These are phyloP conservation scores for Cavenderia fasciculata DNA, from an alignment of 78 protist species.

Conservation along the genomic window DNA sequence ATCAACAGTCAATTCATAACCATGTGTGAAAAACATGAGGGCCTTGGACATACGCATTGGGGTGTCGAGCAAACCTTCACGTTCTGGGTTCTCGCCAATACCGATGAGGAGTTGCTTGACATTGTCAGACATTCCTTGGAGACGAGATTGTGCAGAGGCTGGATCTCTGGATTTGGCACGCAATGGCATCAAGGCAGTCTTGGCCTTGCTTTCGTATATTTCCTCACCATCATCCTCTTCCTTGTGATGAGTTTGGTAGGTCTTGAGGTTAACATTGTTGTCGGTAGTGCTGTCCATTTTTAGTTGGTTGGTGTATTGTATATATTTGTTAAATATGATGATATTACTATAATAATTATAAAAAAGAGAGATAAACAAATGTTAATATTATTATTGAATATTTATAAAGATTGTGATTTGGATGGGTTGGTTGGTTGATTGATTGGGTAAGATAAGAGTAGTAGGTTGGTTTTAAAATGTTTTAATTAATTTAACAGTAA, in stretches of 20 bases:
- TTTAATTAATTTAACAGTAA: too few relatives aligned
- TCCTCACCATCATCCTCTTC: constrained; percentile 57
- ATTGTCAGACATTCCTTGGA: constrained; percentile 4
- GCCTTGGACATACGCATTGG: constrained; percentile 93
- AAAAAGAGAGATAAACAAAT: background rate
- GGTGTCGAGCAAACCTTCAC: constrained; percentile 86
- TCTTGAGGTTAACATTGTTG: constrained; percentile 1
- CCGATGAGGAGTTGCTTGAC: constrained; percentile 13
- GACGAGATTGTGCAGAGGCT: background rate
- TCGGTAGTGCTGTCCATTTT: background rate
- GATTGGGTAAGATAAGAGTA: background rate
- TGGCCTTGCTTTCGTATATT: constrained; percentile 16
- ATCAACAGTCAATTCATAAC: constrained; percentile 85
- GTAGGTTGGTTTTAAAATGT: too few relatives aligned
- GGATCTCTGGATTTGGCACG: constrained; percentile 16
- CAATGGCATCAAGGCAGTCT: background rate
- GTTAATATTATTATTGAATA: background rate
- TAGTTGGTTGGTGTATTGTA: too few relatives aligned
- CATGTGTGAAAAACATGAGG: constrained; percentile 90
- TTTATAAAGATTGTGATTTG: background rate
- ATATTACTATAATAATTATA: too few relatives aligned
- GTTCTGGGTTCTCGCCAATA: constrained; percentile 73
- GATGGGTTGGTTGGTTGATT: background rate
- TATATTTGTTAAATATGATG: too few relatives aligned
- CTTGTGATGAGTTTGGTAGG: constrained; percentile 3